Percentiles rank a stretch among this genome's conserved stretches.
Conservation (phyloP, 1,284 basidiomycete species). For the Cerrena zonata region DNA sequence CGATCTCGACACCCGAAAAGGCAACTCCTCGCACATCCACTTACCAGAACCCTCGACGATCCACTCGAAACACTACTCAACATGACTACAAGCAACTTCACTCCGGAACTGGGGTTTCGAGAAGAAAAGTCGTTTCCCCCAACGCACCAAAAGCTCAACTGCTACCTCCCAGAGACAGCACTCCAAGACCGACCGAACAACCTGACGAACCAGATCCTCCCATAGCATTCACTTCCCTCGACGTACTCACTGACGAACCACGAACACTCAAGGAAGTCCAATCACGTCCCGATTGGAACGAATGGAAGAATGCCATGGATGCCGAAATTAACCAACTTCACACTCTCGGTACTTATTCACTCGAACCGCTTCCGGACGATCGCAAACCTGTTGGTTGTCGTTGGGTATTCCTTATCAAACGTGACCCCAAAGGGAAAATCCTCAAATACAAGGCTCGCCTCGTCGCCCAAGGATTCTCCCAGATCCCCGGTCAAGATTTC, state of each 20-base stretch:
- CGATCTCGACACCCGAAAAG: too few relatives aligned
- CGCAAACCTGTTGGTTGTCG: constrained; percentile 1
- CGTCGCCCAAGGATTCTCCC: constrained; percentile 34
- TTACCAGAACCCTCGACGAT: too few relatives aligned
- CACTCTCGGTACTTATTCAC: background rate
- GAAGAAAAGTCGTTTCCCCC: background rate
- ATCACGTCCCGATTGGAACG: background rate
- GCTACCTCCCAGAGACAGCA: background rate
- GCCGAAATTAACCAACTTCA: background rate
- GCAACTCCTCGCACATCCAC: too few relatives aligned
- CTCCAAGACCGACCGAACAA: background rate
- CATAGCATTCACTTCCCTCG: too few relatives aligned
- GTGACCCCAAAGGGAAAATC: background rate
- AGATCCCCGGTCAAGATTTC: constrained; percentile 14
- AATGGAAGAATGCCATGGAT: background rate
- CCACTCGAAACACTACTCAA: too few relatives aligned
- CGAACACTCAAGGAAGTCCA: constrained; percentile 1
- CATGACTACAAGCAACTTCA: too few relatives aligned
- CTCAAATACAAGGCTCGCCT: constrained; percentile 30
- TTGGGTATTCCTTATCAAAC: constrained; percentile 5
- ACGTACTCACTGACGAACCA: too few relatives aligned
- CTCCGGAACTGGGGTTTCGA: too few relatives aligned
- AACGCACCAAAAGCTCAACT: too few relatives aligned
- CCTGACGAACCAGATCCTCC: too few relatives aligned
- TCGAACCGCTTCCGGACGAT: background rate